Base-by-base conservation (phyloP, 352 stramenopile species). In the Phytophthora niederhauseri region DNA sequence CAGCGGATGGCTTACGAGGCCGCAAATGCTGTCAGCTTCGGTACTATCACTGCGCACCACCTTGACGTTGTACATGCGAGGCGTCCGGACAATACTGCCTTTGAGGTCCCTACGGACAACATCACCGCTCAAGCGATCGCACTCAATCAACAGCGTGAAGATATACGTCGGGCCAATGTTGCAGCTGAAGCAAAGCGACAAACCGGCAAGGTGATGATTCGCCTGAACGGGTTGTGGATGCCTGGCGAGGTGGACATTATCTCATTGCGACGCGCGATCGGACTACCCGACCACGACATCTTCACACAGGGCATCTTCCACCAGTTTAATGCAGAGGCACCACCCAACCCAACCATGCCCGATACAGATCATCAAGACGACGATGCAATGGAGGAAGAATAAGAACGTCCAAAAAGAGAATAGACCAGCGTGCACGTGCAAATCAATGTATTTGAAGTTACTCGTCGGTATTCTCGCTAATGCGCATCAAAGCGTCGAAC, bases 1-100 rank as follows among this genome's bases (percentile, higher is more conserved):
- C 59, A 66, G n/a, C 24, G 36, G 6, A 46, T 59, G 22, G 49
- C 49, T 1, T 48, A 66, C 15, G 49, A 66, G n/a, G 20, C 50
- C 9, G 49, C 50, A 0, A 66, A 60, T 17, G 7, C 36, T 3
- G 26, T 60, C 12, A 11, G 1, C 9, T 59, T 66, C 22, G 60
- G 50, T 6, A 4, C 22, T 4, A 66, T 66, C 28, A 48, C 60
- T 4, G 34, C 49, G 4, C 60, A 66, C n/a, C 60, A 60, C 24
- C 49, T 54, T 3, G 26, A 66, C n/a, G 24, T 53, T 6, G 49
- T 65, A 22, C 19, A 65, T 19, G 48, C 34, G 15, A 57, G 20
- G n/a, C 30, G 58, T 15, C 58, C 60, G 1, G 36, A 66, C 2
- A 6, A 19, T 1, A 17, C 49, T 17, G 2, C 49, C 0, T 55